Evolutionary conservation across 1,284 basidiomycete genomes (phyloP).

Genomic region (Tausonia pullulans): DNA sequence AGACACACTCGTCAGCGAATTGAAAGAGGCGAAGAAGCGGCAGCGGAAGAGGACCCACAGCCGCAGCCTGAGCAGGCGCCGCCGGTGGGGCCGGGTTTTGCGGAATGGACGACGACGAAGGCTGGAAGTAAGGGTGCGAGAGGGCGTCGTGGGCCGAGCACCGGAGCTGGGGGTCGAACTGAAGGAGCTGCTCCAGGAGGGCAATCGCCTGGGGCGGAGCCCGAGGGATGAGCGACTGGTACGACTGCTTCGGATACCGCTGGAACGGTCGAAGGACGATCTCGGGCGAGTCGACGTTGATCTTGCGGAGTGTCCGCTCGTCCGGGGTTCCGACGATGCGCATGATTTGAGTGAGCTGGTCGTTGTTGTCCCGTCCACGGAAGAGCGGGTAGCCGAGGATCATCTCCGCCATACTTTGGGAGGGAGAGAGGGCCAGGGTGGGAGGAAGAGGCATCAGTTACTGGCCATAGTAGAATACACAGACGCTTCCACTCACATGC

Average conservation of each 20-base stretch:
- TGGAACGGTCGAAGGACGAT: conserved; percentile 79
- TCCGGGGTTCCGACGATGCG: conserved; percentile 93
- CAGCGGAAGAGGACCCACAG: background rate
- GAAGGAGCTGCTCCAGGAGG: conserved; percentile 85
- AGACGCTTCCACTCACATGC: conserved; percentile 46
- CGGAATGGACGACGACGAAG: background rate
- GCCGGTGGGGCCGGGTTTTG: background rate
- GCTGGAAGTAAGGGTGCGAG: conserved; percentile 82
- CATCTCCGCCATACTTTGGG: conserved; percentile 39
- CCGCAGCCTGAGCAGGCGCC: too few species aligned
- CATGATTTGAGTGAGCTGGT: conserved; percentile 96
- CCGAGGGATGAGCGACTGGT: conserved; percentile 80
- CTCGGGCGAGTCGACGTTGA: conserved; percentile 87
- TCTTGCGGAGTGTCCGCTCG: conserved; percentile 77
- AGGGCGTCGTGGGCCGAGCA: conserved; percentile 88
- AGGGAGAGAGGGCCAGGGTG: background rate
- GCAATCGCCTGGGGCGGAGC: conserved; percentile 83
- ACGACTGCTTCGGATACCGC: conserved; percentile 80
- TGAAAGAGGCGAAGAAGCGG: background rate
- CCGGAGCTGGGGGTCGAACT: conserved; percentile 90
- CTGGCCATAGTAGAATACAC: background rate
- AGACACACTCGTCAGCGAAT: background rate
- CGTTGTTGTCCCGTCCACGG: conserved; percentile 93
- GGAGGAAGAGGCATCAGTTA: too few species aligned
- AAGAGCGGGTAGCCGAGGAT: conserved; percentile 96